Evolutionary conservation across 2,329 filamentous ascomycete genomes (phyloP), one percentile per base, ranked within the genome.

Genomic region (Cephalotrichum gorgonifer): DNA sequence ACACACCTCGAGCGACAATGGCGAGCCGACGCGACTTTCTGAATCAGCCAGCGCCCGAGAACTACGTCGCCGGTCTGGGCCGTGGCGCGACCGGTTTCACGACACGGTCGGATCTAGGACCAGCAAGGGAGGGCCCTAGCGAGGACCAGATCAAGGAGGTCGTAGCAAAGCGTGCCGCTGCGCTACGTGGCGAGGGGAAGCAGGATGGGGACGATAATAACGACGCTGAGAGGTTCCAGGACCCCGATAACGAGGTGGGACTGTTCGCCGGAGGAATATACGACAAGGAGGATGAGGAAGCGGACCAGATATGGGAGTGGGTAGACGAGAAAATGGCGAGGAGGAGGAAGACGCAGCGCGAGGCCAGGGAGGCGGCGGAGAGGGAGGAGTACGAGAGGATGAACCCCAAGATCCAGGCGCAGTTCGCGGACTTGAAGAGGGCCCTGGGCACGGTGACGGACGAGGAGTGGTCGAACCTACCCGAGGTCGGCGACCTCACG

Each of bases 111-210:
- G 93, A 98, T 76, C 75, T 98, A 51, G 93, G 94, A 51, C 93
- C 94, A 46, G 91, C 91, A 51, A 81, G 91, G 59, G 91, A 96
- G 71, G 93, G 93, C 15, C 93, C 93, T 44, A 95, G 87, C 53
- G 91, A 96, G 60, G 93, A 98, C 64, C 91, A 97, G 69, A 96
- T 98, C 70, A 96, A 97, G 66, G 93, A 95, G 66, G 90, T 88
- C 53, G 85, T 98, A 57, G 90, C 90, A 44, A 96, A 96, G 68
- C 84, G 94, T 58, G 91, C 93, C 7, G 86, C 88, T 50, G 81
- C 87, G 61, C 78, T 97, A 52, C 91, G 90, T 43, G 80, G 79
- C 7, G 80, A 78, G 47, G 78, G 82, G 50, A 85, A 86, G 59
- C 85, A 86, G 54, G 80, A 77, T 52, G 77, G 80, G 17, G 72